Evolutionary conservation across 2,329 filamentous ascomycete genomes (phyloP).

Genomic region (Arthrobotrys sinensis): DNA sequence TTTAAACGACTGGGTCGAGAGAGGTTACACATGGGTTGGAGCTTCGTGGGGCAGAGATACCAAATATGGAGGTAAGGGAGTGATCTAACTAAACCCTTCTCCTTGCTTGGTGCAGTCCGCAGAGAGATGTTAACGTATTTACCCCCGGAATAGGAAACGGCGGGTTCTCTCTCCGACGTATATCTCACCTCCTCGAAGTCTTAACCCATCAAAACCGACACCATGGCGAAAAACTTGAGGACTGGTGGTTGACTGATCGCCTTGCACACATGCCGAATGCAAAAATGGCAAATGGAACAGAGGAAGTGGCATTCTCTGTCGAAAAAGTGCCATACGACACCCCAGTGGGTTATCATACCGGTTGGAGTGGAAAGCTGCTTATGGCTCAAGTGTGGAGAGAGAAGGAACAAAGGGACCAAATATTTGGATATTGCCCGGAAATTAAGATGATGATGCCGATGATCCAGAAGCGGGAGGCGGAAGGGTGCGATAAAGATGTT

Average conservation of each 20-base stretch:
- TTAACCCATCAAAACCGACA: conserved; percentile 70
- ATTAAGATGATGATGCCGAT: conserved; percentile 73
- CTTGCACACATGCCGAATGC: conserved; percentile 71
- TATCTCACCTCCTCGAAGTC: conserved; percentile 72
- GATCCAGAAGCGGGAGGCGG: conserved; percentile 69
- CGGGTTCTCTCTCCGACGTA: conserved; percentile 72
- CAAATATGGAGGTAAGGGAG: conserved; percentile 66
- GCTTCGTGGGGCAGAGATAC: conserved; percentile 67
- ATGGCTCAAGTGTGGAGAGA: conserved; percentile 71
- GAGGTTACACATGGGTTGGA: conserved; percentile 72
- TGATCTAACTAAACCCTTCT: conserved; percentile 68
- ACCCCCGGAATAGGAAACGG: conserved; percentile 71
- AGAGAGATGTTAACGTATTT: conserved; percentile 62
- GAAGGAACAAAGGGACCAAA: conserved; percentile 70
- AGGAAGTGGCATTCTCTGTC: conserved; percentile 71
- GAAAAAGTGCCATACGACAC: conserved; percentile 70
- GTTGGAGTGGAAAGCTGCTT: conserved; percentile 70
- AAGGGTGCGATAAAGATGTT: conserved; percentile 41
- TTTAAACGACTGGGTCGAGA: conserved; percentile 71
- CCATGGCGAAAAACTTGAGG: conserved; percentile 71
- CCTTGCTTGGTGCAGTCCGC: conserved; percentile 68
- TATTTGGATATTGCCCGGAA: conserved; percentile 75
- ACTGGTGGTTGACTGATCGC: conserved; percentile 73
- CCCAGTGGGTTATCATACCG: conserved; percentile 75
- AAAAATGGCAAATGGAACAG: conserved; percentile 72